Evolutionary conservation across 2,329 filamentous ascomycete species (phyloP), one percentile per base, ranked within the genome.

Genomic region (Diplodia intermedia): DNA sequence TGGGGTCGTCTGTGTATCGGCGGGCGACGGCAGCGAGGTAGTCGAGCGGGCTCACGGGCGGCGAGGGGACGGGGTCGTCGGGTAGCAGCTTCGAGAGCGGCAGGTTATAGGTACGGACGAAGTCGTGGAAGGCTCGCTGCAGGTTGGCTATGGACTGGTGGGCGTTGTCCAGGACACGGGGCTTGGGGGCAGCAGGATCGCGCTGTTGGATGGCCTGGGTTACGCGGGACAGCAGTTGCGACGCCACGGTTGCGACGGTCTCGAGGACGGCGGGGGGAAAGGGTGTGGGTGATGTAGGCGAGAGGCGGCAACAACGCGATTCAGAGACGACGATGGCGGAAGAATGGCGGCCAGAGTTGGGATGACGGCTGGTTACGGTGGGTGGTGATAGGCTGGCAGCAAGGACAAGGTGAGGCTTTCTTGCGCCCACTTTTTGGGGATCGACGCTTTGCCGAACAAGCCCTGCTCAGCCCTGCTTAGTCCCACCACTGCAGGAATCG

Each of bases 21-120:
- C 26, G 31, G 23, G 54, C 65, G 63, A 33, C 53, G 53, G 53
- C 56, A 38, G 66, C 18, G 36, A 68, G 49, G 54, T 52, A 29
- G 55, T 33, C 49, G 47, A 49, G 47, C 33, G 33, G 33, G 26
- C 38, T 40, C 29, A 71, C 77, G 75, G 67, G 73, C 55, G 50
- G 75, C 74, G 68, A 77, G 73, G 76, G 76, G 74, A 71, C 78
- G 70, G 69, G 73, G 74, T 53, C 75, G 75, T 52, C 73, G 72
- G 12, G 73, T 68, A 68, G 78, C 18, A 66, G 76, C 74, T 40
- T 73, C 70, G 63, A 71, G 43, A 89, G 68, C 86, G 43, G 55
- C 33, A 78, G 61, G 52, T 75, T 73, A 65, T 60, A 53, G 53
- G 38, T 12, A 8, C 33, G 31, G 31, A 66, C 26, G 36, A 66